phyloP scores from a whole-genome alignment of 495 filamentous ascomycete species.

The Aspergillus taichungensis region DNA sequence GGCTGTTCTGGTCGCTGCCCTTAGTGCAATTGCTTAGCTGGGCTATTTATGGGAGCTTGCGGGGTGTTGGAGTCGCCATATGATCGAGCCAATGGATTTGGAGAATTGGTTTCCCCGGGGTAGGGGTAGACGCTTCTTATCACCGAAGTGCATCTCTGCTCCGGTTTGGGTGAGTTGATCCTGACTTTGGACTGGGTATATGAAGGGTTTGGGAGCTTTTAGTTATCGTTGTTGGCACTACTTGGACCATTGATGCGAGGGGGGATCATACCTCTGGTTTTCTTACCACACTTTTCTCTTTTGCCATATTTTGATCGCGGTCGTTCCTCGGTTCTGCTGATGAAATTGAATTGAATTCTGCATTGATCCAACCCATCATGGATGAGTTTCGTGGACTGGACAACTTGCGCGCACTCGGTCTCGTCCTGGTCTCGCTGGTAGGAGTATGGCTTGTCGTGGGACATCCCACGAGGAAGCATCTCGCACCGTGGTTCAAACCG shows the following conservation, averaged over 20 bases:
- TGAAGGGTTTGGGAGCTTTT: not conserved
- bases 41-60: too few species aligned
- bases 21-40: too few species aligned
- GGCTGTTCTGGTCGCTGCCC: too few species aligned
- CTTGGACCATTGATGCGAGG: too few species aligned
- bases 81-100: too few species aligned
- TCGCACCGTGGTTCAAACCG: conserved; percentile 11
- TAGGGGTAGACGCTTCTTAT: conserved; percentile 3
- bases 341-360: too few species aligned
- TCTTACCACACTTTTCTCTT: not conserved
- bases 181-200: not conserved
- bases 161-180: conserved; percentile 17
- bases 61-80: too few species aligned
- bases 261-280: not conserved
- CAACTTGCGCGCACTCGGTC: conserved; percentile 18
- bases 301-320: not conserved
- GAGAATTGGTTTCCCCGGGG: not conserved
- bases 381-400: not conserved
- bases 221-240: too few species aligned
- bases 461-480: conserved; percentile 3
- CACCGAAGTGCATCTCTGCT: conserved; percentile 14
- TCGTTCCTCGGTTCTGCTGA: not conserved
- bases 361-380: too few species aligned
- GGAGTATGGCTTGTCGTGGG: conserved; percentile 13
- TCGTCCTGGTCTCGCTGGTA: conserved; percentile 16